Evolutionary conservation across 139 green algal genomes (phyloP), one percentile per base, ranked within the genome.

Genomic region (Micractinium sp.): DNA sequence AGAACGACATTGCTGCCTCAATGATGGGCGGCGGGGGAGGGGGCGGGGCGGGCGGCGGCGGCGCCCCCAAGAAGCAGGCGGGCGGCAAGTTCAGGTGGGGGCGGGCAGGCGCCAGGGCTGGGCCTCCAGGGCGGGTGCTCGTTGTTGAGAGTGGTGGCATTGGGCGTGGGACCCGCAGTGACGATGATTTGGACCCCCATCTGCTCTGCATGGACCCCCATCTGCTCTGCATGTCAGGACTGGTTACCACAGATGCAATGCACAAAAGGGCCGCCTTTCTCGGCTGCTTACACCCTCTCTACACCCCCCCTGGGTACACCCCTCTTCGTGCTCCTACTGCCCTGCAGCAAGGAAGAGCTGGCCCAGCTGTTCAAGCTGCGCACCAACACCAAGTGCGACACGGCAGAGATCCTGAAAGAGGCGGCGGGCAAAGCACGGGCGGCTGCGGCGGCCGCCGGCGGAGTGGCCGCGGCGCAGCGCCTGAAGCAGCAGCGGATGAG

Each of bases 331-430:
- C 19, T 7, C 9, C 9, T 9, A 56, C 5, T n/a, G 22, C 71
- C 71, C 53, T 69, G 83, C 83, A 87, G 83, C 4, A 82, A 89
- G 41, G 94, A 96, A 38, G 96, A 98, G 93, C 93, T 98, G 87
- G 89, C 91, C 23, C 76, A 91, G 87, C 93, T 98, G 82, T 98
- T 98, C 92, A 88, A 56, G 19, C 90, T 97, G 39, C 78, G 89
- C 79, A 77, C 69, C 5, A 75, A 89, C 80, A 97, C 93, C 15
- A 29, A 22, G 16, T 98, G 93, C 85, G 93, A 96, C 78, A 97
- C 94, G 3, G 81, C 79, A 7, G 93, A 94, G 81, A 81, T 96
- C 33, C 87, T 97, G 88, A 67, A 38, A 20, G 36, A 87, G 63
- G 82, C 82, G 4, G 39, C 39, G 0, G 77, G 77, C 36, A 66